Base-by-base conservation (phyloP, 805 yeast genomes). In the Barnettozyma sp. region DNA sequence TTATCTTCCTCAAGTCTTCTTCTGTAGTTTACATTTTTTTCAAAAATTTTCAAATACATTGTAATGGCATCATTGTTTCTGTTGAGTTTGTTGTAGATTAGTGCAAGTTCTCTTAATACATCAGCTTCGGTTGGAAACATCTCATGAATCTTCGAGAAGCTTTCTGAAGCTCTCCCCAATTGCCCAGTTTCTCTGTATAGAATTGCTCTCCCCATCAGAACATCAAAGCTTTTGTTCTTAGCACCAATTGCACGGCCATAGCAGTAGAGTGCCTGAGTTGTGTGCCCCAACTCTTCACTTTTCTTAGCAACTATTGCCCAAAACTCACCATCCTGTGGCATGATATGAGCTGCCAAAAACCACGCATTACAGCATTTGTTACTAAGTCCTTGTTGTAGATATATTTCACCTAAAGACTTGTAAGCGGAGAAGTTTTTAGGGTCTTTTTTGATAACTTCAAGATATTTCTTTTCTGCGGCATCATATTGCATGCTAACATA, bases 321-420 rank as follows among this genome's bases (percentile, higher is more conserved):
- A 44, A 84, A 76, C 19, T 69, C 78, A 49, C 76, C 75, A 59
- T 88, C 94, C 56, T 76, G 72, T 0, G 85, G 77, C 44, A 80
- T 76, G 11, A 82, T 61, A 52, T 78, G 82, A 1, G 95, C 88
- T 20, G 94, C 92, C 36, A 83, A 50, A 47, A 82, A 63, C 95
- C 96, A 76, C 32, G 82, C 71, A 51, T 77, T 76, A 55, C 94
- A 78, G 55, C 94, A 74, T 51, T 82, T 81, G 44, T 78, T 75
- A 33, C 71, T 58, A 30, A 76, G 66, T 1, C 86, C 88, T 41
- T 76, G 79, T 35, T 71, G 63, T 38, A 75, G 69, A 45, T 82
- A 80, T 31, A 90, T 82, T 50, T 84, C 95, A 31, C 96, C 97
- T 30, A 87, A 60, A 0, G 94, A 82, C 49, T 82, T 80, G 64